Evolutionary conservation across 257 asterid species (phyloP), one percentile per base, ranked within the genome.

Genomic region (Agastache rugosa): DNA sequence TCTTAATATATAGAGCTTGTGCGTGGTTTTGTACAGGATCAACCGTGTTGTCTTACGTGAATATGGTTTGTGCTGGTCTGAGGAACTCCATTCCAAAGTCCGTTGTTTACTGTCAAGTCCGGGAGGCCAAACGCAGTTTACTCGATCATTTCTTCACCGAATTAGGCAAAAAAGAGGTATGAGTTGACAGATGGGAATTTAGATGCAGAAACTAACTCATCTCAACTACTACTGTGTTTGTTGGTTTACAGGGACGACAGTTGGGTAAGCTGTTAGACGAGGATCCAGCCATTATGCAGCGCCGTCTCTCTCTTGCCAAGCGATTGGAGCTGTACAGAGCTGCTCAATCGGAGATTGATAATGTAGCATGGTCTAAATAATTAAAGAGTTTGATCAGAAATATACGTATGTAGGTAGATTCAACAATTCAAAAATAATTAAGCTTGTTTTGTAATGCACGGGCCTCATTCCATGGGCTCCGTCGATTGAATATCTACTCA

Each of bases 41-140:
- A 64, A 91, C 70, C 22, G 96, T 91, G 61, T 72, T 89, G 87
- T 75, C 90, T 35, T 91, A 91, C 53, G 97, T 91, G 54, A 89
- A 85, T 63, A 89, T 84, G 96, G 92, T 85, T 17, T 90, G 93
- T 78, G 88, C 75, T 17, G 75, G 83, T 71, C 79, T 90, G 79
- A 83, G 91, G 80, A 88, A 90, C 87, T 87, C 96, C 11, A 90
- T 90, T 80, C 97, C 97, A 1, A 90, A 91, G 82, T 87, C 96
- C 5, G 71, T 89, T 1, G 96, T 91, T 42, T 83, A 87, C 69
- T 86, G 96, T 74, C 97, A 91, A 89, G 97, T 91, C 64, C 91
- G 96, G 1, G 93, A 91, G 84, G 88, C 97, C 34, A 91, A 91
- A 48, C 93, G 93, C 73, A 84, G 93, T 78, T 78, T 91, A 66